A percentile compares a stretch with the other conserved stretches of the same genome.
Conservation (phyloP, 305 asterid genomes). For the Solanum aculeatissimum region DNA sequence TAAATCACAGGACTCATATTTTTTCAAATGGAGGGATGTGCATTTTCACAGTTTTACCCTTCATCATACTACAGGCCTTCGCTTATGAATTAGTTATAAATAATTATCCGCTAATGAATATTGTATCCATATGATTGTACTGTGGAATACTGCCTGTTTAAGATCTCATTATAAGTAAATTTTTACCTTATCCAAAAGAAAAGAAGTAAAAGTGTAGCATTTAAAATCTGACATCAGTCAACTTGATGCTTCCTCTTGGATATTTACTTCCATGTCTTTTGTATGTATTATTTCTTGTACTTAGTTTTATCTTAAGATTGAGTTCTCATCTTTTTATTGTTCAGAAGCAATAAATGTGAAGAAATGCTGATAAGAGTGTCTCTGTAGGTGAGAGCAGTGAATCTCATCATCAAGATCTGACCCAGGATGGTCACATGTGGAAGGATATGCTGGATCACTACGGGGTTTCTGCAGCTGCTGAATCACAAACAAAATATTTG, state of each 20-base stretch:
- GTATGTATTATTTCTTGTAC: background rate
- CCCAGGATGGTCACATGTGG: constrained; percentile 45
- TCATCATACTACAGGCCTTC: too few relatives aligned
- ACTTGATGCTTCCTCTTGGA: background rate
- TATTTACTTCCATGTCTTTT: background rate
- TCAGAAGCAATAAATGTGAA: background rate
- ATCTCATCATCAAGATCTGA: constrained; percentile 23
- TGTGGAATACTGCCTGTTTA: background rate
- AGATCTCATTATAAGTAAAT: background rate
- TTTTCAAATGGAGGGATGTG: too few relatives aligned
- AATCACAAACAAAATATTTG: constrained; percentile 22
- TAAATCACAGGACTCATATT: too few relatives aligned
- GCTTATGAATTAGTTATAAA: too few relatives aligned
- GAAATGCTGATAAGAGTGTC: constrained; percentile 16
- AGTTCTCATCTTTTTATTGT: constrained; percentile 1
- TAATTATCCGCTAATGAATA: background rate
- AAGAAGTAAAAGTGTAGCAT: background rate
- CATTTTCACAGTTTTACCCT: too few relatives aligned
- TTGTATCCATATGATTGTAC: background rate
- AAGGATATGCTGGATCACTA: constrained; percentile 40
- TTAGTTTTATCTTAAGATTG: background rate
- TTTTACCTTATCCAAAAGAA: background rate
- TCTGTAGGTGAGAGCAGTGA: constrained; percentile 35
- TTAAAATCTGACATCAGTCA: background rate
- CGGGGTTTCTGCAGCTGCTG: constrained; percentile 21